Conservation (phyloP, 495 filamentous ascomycete species). For the Hypoxylon intermedium region DNA sequence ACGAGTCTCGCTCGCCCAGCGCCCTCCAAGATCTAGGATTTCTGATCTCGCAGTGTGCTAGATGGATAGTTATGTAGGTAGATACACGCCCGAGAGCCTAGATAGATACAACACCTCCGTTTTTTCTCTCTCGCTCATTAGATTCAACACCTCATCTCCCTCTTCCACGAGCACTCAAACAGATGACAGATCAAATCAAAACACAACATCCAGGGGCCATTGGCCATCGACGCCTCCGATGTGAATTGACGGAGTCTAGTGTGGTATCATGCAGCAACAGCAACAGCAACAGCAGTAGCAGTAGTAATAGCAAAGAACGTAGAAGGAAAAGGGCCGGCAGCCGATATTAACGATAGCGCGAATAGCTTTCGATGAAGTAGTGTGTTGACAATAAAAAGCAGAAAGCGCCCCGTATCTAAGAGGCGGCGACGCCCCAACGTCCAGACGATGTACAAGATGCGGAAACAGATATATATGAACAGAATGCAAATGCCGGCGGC, state of each 20-base stretch:
- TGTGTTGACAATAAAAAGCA: conserved; percentile 4
- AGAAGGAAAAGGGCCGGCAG: conserved; percentile 14
- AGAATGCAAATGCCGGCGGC: conserved; percentile 33
- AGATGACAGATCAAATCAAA: not conserved
- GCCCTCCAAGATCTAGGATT: conserved; percentile 5
- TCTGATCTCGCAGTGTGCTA: too few species aligned
- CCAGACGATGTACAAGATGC: conserved; percentile 35
- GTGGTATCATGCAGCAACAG: conserved; percentile 33
- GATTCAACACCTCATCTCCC: not conserved
- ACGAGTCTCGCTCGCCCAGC: not conserved
- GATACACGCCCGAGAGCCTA: conserved; percentile 19
- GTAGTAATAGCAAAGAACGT: conserved; percentile 13
- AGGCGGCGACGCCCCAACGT: conserved; percentile 24
- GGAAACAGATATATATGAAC: conserved; percentile 28
- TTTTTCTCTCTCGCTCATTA: not conserved
- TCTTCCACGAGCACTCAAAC: conserved; percentile 5
- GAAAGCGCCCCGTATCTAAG: conserved; percentile 7
- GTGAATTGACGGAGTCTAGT: conserved; percentile 15
- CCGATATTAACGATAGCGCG: conserved; percentile 6
- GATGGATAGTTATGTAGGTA: conserved; percentile 8
- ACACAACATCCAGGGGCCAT: conserved; percentile 12
- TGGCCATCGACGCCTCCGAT: conserved; percentile 2
- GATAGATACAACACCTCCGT: conserved; percentile 22
- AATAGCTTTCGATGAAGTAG: too few species aligned
- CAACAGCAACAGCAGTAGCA: not conserved